Conservation (phyloP, 179 eudicot species). For the Patellifolia procumbens region DNA sequence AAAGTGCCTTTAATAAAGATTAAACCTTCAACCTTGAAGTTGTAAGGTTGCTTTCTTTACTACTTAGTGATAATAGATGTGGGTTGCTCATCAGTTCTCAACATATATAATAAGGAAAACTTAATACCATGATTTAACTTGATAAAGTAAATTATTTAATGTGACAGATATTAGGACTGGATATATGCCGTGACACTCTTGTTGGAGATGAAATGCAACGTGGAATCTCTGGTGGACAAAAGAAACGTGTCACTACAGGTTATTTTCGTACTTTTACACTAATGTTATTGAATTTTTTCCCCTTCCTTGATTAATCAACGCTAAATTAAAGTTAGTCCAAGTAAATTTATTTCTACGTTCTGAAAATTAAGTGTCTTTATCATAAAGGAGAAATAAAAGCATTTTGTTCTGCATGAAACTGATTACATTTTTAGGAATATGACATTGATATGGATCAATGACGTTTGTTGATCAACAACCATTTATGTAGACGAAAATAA, state of each 20-base stretch:
- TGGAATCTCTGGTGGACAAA: conserved; percentile 96
- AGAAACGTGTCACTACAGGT: conserved; percentile 96
- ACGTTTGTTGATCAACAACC: conserved; percentile 26
- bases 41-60: too few relatives aligned
- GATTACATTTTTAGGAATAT: background rate
- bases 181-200: conserved; percentile 83
- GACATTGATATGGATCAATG: background rate
- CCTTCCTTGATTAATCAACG: background rate
- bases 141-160: conserved; percentile 1
- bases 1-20: too few relatives aligned
- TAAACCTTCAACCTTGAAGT: too few relatives aligned
- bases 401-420: background rate
- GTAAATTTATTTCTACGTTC: background rate
- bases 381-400: background rate
- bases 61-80: too few relatives aligned
- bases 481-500: background rate
- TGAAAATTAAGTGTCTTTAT: conserved; percentile 4
- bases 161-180: conserved; percentile 78
- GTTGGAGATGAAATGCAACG: conserved; percentile 89
- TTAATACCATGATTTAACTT: background rate
- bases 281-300: background rate
- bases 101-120: too few relatives aligned
- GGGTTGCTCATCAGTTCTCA: too few relatives aligned
- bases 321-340: background rate
- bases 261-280: background rate